These are phyloP conservation scores for Gaultheria prostrata DNA, from an alignment of 148 eudicot genomes.

Conservation along the genomic window DNA sequence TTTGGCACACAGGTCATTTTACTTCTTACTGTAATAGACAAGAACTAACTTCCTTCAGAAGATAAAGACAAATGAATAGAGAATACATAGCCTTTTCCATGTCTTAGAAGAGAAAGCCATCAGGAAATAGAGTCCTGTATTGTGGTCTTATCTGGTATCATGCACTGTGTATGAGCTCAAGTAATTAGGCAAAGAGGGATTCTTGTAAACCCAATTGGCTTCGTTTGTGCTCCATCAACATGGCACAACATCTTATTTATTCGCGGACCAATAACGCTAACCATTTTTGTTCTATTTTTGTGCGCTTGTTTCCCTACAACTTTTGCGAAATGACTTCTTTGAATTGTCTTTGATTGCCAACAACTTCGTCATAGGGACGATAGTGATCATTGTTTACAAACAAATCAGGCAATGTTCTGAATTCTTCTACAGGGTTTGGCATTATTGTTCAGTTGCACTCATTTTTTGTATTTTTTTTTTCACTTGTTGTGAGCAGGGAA, in stretches of 20 bases:
- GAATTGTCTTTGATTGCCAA: background rate
- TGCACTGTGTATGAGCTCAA: background rate
- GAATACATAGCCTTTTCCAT: background rate
- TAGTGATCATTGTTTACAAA: background rate
- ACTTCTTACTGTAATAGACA: background rate
- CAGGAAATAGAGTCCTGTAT: background rate
- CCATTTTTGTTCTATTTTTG: background rate
- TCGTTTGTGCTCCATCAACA: background rate
- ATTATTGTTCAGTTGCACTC: background rate
- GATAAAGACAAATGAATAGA: background rate
- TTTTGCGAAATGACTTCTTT: background rate
- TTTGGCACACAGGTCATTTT: background rate
- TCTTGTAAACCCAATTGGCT: background rate
- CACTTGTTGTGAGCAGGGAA: conserved; percentile 22
- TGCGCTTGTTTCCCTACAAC: background rate
- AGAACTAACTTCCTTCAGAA: background rate
- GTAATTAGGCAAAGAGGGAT: background rate
- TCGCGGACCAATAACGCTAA: background rate
- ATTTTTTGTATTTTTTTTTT: background rate
- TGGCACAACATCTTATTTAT: background rate
- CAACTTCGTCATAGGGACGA: background rate
- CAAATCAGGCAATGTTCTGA: background rate
- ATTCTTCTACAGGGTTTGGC: background rate
- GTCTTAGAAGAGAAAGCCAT: background rate
- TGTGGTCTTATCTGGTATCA: background rate